Evolutionary conservation across 441 rosid species (phyloP).

Genomic region (Monsonia emarginata): DNA sequence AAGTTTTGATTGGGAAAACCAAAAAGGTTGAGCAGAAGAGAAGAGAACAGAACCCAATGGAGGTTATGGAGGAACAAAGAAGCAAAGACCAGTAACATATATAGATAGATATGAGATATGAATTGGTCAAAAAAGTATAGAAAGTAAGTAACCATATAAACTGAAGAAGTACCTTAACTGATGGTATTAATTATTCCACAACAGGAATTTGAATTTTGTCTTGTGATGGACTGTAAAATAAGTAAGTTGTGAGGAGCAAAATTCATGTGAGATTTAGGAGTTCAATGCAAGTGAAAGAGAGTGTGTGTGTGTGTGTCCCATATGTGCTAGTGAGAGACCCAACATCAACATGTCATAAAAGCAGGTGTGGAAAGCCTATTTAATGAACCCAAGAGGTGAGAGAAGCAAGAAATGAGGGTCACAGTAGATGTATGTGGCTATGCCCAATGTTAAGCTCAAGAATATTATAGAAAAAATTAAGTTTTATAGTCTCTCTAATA

Average conservation of each 20-base stretch:
- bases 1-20: conserved; percentile 20
- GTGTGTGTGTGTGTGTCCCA: not conserved
- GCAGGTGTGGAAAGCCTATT: conserved; percentile 2
- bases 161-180: not conserved
- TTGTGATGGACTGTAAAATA: conserved; percentile 19
- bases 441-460: too few species aligned
- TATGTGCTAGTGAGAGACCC: not conserved
- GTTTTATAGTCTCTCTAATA: too few species aligned
- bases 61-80: conserved; percentile 10
- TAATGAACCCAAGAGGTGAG: conserved; percentile 21
- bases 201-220: conserved; percentile 25
- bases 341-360: conserved; percentile 5
- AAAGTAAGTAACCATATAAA: conserved; percentile 7
- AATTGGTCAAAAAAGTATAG: conserved; percentile 7
- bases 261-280: conserved; percentile 14
- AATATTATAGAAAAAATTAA: too few species aligned
- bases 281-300: not conserved
- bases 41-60: conserved; percentile 12
- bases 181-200: conserved; percentile 15
- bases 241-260: not conserved
- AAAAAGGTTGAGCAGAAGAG: conserved; percentile 7
- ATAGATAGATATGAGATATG: not conserved
- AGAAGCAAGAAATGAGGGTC: conserved; percentile 18
- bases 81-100: conserved; percentile 7
- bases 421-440: too few species aligned